A percentile compares a stretch with the other conserved stretches of the same genome.
phyloP scores from a whole-genome alignment of 768 basidiomycete genomes.

The Pulveroboletus sp. region DNA sequence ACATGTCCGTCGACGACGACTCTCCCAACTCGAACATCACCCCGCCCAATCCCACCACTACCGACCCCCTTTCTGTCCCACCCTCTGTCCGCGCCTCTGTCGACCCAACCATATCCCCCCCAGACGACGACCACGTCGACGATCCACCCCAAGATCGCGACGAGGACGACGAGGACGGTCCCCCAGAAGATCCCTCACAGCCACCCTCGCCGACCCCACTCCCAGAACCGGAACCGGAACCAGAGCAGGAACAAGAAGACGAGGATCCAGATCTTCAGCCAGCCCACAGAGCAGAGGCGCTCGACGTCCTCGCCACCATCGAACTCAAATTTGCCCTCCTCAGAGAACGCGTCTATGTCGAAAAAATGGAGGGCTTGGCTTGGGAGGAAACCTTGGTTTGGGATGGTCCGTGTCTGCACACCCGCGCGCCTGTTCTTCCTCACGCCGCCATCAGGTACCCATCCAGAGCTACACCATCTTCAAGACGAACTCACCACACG shows the following conservation, averaged over 20 bases:
- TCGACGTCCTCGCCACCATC: slow-evolving; percentile 84
- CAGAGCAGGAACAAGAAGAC: slow-evolving; percentile 26
- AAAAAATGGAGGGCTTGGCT: slow-evolving; percentile 89
- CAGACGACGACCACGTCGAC: slow-evolving; percentile 24
- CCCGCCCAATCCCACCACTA: slow-evolving; percentile 12
- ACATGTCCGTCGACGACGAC: slow-evolving; percentile 33
- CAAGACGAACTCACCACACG: slow-evolving; percentile 76
- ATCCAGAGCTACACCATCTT: slow-evolving; percentile 84
- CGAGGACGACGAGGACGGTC: slow-evolving; percentile 35
- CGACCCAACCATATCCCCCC: slow-evolving; percentile 19
- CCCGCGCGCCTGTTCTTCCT: background rate
- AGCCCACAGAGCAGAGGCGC: slow-evolving; percentile 80
- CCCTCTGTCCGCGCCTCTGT: slow-evolving; percentile 18
- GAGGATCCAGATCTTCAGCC: slow-evolving; percentile 75
- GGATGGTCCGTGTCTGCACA: slow-evolving; percentile 52
- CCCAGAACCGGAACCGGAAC: slow-evolving; percentile 26
- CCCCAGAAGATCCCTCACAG: slow-evolving; percentile 22
- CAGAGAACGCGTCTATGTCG: slow-evolving; percentile 84
- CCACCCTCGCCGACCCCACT: slow-evolving; percentile 25
- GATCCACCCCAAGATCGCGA: slow-evolving; percentile 17
- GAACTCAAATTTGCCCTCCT: slow-evolving; percentile 91
- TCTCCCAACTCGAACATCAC: slow-evolving; percentile 20
- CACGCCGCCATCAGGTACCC: slow-evolving; percentile 64
- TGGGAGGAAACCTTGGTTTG: slow-evolving; percentile 84
- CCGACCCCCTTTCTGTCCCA: slow-evolving; percentile 17